These are phyloP conservation scores for Cyclanthera cordifolia DNA, from an alignment of 306 rosid species.

Conservation along the genomic window DNA sequence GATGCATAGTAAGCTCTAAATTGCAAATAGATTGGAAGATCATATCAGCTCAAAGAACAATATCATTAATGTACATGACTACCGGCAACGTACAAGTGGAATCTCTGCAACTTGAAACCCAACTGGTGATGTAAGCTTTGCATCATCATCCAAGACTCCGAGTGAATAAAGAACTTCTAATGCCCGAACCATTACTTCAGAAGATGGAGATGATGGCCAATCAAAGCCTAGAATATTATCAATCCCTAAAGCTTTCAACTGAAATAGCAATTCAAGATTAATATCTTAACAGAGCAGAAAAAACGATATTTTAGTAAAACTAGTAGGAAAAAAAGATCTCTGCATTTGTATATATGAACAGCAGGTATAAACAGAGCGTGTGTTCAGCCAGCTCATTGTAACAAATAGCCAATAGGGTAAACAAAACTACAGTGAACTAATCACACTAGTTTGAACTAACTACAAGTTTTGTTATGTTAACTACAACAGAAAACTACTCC, in stretches of 20 bases:
- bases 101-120: conserved; percentile 96
- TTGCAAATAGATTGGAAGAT: not conserved
- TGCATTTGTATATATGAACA: not conserved
- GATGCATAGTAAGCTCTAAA: not conserved
- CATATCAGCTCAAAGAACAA: not conserved
- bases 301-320: not conserved
- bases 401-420: not conserved
- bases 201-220: conserved; percentile 94
- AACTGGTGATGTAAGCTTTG: conserved; percentile 83
- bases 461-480: not conserved
- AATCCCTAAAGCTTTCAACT: conserved; percentile 89
- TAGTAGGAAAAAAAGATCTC: not conserved
- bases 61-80: not conserved
- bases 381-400: not conserved
- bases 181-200: conserved; percentile 91
- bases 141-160: conserved; percentile 79
- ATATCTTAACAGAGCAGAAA: not conserved
- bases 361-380: not conserved
- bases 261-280: conserved; percentile 20
- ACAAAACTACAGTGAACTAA: not conserved
- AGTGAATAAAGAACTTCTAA: conserved; percentile 88
- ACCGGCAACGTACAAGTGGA: conserved; percentile 56
- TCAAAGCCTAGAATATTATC: conserved; percentile 93
- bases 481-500: not conserved
- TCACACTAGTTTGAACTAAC: not conserved